phyloP scores from a whole-genome alignment of 2,329 filamentous ascomycete genomes.

The Pleurostoma richardsiae region DNA sequence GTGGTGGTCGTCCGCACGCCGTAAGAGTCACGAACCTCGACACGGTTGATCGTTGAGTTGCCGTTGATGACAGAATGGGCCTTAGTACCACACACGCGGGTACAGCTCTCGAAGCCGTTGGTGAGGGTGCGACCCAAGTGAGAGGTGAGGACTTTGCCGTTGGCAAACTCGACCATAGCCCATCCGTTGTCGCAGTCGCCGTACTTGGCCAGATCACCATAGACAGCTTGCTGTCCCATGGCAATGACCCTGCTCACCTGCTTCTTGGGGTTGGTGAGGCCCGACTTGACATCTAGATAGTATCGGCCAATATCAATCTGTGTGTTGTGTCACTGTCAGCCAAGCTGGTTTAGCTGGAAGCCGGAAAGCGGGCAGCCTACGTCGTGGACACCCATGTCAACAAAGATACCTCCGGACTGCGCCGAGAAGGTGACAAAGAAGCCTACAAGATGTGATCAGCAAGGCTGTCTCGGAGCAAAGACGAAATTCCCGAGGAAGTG shows the following conservation, averaged over 20 bases:
- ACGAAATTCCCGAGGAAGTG: neutral
- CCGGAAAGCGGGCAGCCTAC: constrained; percentile 6
- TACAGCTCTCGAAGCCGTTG: constrained; percentile 26
- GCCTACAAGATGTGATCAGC: constrained; percentile 7
- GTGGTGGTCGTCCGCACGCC: constrained; percentile 6
- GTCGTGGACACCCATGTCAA: constrained; percentile 24
- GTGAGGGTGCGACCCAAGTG: constrained; percentile 26
- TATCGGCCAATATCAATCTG: constrained; percentile 18
- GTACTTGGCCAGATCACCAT: constrained; percentile 19
- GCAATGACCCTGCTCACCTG: constrained; percentile 22
- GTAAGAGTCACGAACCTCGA: constrained; percentile 2
- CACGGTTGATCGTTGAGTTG: constrained; percentile 7
- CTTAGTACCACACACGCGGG: constrained; percentile 27
- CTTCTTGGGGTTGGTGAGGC: constrained; percentile 21
- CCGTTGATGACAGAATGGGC: constrained; percentile 18
- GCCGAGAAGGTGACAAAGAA: constrained; percentile 25
- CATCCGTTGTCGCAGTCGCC: constrained; percentile 25
- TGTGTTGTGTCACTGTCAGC: neutral
- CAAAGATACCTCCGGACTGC: constrained; percentile 24
- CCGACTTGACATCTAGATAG: constrained; percentile 17
- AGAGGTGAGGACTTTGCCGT: constrained; percentile 25
- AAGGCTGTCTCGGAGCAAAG: neutral
- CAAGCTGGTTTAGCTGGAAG: neutral
- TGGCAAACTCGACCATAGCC: constrained; percentile 27
- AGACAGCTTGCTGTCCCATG: constrained; percentile 22